phyloP scores from a whole-genome alignment of 2,329 filamentous ascomycete genomes.

The Botrytis aclada region DNA sequence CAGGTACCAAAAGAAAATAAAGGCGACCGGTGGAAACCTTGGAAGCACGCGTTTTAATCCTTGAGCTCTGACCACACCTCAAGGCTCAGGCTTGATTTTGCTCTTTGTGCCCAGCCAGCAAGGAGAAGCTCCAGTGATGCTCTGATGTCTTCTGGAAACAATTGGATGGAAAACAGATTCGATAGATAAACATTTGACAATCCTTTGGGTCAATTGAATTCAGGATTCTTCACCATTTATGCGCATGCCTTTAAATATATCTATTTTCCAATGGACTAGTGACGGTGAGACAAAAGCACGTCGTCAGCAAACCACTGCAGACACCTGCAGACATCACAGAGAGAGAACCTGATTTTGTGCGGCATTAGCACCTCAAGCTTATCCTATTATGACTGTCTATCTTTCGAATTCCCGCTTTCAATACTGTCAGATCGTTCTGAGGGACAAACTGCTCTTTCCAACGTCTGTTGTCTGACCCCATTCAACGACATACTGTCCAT shows the following conservation, averaged over 20 bases:
- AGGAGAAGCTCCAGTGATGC: background rate
- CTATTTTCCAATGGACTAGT: background rate
- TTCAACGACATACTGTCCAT: background rate
- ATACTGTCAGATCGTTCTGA: background rate
- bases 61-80: constrained; percentile 1
- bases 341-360: background rate
- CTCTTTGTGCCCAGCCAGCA: background rate
- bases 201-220: background rate
- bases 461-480: no score
- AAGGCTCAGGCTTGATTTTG: background rate
- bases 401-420: background rate
- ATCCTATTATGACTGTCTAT: background rate
- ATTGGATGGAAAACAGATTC: background rate
- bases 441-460: background rate
- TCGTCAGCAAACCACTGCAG: background rate
- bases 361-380: background rate
- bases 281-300: background rate
- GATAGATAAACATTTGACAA: background rate
- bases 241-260: background rate
- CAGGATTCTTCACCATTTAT: background rate
- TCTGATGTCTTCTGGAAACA: background rate
- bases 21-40: constrained; percentile 2
- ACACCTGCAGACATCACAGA: background rate
- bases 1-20: background rate
- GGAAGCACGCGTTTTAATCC: background rate